phyloP scores from a whole-genome alignment of 352 stramenopile species.

The Phytopythium oedochilum region DNA sequence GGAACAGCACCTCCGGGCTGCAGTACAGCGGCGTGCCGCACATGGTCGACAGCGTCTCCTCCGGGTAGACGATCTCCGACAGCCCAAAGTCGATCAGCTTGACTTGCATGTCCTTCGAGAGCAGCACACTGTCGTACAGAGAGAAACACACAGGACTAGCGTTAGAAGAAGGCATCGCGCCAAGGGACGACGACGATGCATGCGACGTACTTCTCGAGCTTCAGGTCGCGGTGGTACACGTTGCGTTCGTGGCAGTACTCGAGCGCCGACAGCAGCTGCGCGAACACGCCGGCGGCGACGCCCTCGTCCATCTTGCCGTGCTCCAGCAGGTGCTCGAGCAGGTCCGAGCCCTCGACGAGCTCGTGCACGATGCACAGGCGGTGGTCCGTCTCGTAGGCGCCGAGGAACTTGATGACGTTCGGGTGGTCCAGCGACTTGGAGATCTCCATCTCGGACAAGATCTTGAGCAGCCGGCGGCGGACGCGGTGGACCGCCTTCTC shows the following conservation, averaged over 20 bases:
- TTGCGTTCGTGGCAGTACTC: conserved; percentile 88
- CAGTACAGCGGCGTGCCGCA: conserved; percentile 83
- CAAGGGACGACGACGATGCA: neutral
- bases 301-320: conserved; percentile 69
- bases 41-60: conserved; percentile 63
- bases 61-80: conserved; percentile 73
- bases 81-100: conserved; percentile 97
- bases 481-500: conserved; percentile 75
- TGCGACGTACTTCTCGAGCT: conserved; percentile 89
- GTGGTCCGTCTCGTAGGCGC: conserved; percentile 75
- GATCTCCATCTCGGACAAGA: conserved; percentile 83
- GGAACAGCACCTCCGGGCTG: conserved; percentile 71
- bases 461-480: conserved; percentile 65
- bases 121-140: conserved; percentile 66
- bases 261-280: conserved; percentile 91
- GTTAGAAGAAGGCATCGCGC: neutral
- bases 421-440: conserved; percentile 61
- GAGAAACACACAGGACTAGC: neutral
- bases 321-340: conserved; percentile 68
- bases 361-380: conserved; percentile 79
- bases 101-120: conserved; percentile 88
- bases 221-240: conserved; percentile 94
- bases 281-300: conserved; percentile 47
- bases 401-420: conserved; percentile 76
- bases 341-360: conserved; percentile 63